Conservation (phyloP, 495 filamentous ascomycete genomes). For the Beverwykella pulmonaria region DNA sequence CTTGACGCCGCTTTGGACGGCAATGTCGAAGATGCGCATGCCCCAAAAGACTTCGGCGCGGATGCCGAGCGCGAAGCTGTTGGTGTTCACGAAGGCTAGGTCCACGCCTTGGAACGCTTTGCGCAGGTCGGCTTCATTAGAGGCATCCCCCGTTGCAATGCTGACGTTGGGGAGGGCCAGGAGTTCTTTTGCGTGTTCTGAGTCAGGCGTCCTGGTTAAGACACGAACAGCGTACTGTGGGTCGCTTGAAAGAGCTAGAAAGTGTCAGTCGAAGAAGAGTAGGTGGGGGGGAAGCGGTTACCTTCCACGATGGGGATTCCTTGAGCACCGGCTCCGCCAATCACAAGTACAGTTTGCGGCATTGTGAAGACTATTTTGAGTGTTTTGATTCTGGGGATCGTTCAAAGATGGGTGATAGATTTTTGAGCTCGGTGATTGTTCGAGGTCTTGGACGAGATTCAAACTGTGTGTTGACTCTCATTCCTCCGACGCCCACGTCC, state of each 20-base stretch:
- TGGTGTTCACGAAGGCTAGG: conserved; percentile 58
- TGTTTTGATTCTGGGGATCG: neutral
- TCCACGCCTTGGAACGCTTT: conserved; percentile 49
- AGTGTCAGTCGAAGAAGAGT: neutral
- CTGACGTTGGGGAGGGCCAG: conserved; percentile 23
- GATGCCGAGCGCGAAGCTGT: conserved; percentile 58
- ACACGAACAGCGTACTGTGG: conserved; percentile 27
- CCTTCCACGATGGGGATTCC: conserved; percentile 32
- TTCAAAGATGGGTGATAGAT: too few relatives aligned
- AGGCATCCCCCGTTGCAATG: conserved; percentile 16
- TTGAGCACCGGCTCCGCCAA: conserved; percentile 33
- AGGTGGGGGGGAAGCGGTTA: neutral
- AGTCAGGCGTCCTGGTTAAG: conserved; percentile 25
- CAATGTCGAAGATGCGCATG: conserved; percentile 59
- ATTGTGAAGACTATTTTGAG: conserved; percentile 3
- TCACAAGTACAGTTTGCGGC: conserved; percentile 21
- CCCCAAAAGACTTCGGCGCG: conserved; percentile 59
- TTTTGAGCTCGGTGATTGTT: too few relatives aligned
- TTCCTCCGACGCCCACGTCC: too few relatives aligned
- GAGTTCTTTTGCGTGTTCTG: conserved; percentile 19
- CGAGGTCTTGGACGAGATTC: too few relatives aligned
- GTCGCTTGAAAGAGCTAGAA: conserved; percentile 22
- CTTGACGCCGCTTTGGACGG: conserved; percentile 53
- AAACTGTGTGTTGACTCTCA: too few relatives aligned
- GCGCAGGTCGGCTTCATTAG: conserved; percentile 23